Percentiles rank a stretch among this genome's conserved stretches.
phyloP scores from a whole-genome alignment of 805 yeast species.

The Saccharomycopsis oosterbeekiorum region DNA sequence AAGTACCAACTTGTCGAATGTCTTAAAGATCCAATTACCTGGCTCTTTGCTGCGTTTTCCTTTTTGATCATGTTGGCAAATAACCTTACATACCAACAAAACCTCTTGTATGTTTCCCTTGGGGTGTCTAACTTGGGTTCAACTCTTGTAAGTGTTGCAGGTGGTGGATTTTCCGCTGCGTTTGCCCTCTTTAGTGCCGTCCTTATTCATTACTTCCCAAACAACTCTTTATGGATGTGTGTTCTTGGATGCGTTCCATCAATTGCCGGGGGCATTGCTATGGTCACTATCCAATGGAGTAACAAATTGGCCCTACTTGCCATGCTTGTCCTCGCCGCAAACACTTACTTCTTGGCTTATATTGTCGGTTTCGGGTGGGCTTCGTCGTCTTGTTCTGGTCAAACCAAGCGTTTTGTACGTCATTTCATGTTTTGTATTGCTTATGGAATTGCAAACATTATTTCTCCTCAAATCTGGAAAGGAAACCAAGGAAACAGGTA shows the following conservation, averaged over 20 bases:
- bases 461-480: conserved; percentile 45
- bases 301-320: conserved; percentile 38
- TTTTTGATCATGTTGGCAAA: conserved; percentile 42
- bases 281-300: conserved; percentile 23
- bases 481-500: conserved; percentile 35
- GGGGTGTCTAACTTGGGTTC: conserved; percentile 36
- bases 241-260: conserved; percentile 28
- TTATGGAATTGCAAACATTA: conserved; percentile 48
- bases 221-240: conserved; percentile 31
- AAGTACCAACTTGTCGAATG: conserved; percentile 41
- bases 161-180: conserved; percentile 39
- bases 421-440: conserved; percentile 47
- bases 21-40: conserved; percentile 37
- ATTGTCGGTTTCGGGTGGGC: conserved; percentile 24
- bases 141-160: conserved; percentile 44
- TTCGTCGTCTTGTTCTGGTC: conserved; percentile 33
- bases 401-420: conserved; percentile 51
- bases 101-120: conserved; percentile 36
- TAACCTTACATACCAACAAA: conserved; percentile 44
- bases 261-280: conserved; percentile 25
- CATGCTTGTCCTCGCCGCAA: conserved; percentile 31
- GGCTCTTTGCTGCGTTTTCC: conserved; percentile 33
- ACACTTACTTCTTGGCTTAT: conserved; percentile 23
- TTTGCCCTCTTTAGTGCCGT: conserved; percentile 32
- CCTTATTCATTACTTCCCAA: conserved; percentile 26